Percentiles rank a stretch among this genome's conserved stretches.
phyloP scores from a whole-genome alignment of 2,329 filamentous ascomycete species.

The Metarhizium guizhouense region DNA sequence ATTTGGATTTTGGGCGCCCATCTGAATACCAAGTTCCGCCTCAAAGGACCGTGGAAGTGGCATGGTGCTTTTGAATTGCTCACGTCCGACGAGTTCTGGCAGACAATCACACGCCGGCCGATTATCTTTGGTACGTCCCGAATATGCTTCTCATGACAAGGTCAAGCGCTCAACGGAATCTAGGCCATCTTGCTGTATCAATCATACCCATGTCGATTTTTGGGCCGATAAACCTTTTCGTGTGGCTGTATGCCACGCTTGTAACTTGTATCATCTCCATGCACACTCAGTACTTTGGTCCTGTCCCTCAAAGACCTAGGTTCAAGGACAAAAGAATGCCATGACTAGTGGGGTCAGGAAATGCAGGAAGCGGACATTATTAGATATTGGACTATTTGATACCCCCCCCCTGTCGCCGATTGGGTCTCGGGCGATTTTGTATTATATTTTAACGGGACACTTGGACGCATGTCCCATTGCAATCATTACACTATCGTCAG shows the following conservation, averaged over 20 bases:
- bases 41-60: constrained; percentile 29
- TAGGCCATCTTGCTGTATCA: constrained; percentile 12
- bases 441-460: too few species aligned
- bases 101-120: constrained; percentile 13
- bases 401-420: not conserved
- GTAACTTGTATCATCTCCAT: not conserved
- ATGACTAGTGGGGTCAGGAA: not conserved
- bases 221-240: constrained; percentile 8
- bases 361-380: not conserved
- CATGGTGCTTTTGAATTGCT: constrained; percentile 15
- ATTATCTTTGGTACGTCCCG: constrained; percentile 11
- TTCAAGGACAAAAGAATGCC: not conserved
- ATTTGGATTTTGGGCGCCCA: constrained; percentile 33
- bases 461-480: not conserved
- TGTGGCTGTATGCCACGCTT: constrained; percentile 3
- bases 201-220: constrained; percentile 12
- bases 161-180: not conserved
- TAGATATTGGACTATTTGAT: not conserved
- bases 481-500: not conserved
- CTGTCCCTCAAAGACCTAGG: not conserved
- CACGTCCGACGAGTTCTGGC: constrained; percentile 13
- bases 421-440: too few species aligned
- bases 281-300: not conserved
- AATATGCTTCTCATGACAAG: not conserved
- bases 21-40: constrained; percentile 33